Evolutionary conservation across 805 yeast genomes (phyloP), one percentile per base, ranked within the genome.

Genomic region (Starmerella riodocensis): DNA sequence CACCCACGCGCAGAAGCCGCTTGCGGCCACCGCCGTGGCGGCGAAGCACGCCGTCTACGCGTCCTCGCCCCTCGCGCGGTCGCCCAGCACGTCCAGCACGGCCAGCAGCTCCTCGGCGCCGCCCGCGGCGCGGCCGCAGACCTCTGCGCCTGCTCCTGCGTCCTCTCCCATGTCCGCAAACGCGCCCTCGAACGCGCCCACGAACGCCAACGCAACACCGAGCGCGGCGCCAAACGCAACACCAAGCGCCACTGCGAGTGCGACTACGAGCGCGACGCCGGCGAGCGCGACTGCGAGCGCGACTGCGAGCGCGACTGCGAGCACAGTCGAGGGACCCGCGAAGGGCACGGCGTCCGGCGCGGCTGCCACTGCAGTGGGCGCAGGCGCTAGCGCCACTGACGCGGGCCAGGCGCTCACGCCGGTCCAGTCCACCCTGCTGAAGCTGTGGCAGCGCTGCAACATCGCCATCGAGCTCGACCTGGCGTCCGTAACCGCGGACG

Each of bases 31-130:
- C 17, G 17, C 18, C 17, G 9, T 17, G 9, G 17, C 17, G 9
- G 8, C 42, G 8, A 43, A 40, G 39, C 48, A 48, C 18, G 49
- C 53, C 4, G 55, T 50, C 8, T 45, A 48, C 11, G 50, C 50
- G 2, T 50, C 55, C 5, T 50, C 54, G 11, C 56, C 56, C 4
- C 34, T 52, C 28, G 54, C 53, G 13, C 27, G 47, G 14, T 27
- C 49, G n/a, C 37, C 30, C 13, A 19, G 32, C 12, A 14, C 30
- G 7, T 18, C 26, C 6, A n/a, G 20, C 9, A 23, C 21, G 13
- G n/a, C 22, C 6, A 23, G 29, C 8, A 17, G 17, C 9, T 12
- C 18, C 14, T 14, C 17, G n/a, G n/a, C n/a, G n/a, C n/a, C n/a
- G n/a, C n/a, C n/a, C n/a, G n/a, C n/a, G n/a, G n/a, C n/a, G n/a